Evolutionary conservation across 2,329 filamentous ascomycete genomes (phyloP).

Genomic region (Triangularia setosa): DNA sequence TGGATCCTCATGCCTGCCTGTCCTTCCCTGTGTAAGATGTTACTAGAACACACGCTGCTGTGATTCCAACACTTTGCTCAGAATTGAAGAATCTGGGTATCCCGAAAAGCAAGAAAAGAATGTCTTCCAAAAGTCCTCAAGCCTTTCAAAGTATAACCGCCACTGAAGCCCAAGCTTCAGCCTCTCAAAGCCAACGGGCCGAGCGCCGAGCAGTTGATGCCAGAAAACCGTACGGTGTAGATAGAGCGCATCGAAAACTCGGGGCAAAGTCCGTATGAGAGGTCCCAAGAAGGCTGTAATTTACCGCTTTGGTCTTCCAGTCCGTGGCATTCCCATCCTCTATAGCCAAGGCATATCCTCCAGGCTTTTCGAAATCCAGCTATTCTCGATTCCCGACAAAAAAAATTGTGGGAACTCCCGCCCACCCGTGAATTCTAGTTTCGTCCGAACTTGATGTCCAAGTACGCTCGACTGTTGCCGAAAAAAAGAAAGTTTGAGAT

Average conservation of each 20-base stretch:
- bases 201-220: neutral
- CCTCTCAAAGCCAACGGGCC: neutral
- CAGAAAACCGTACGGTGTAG: neutral
- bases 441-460: neutral
- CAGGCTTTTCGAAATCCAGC: neutral
- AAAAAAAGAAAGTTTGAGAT: neutral
- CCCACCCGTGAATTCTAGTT: neutral
- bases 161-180: neutral
- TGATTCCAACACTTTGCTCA: neutral
- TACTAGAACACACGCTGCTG: neutral
- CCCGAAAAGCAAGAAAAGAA: neutral
- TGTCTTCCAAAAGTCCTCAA: neutral
- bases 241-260: neutral
- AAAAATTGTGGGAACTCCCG: neutral
- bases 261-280: neutral
- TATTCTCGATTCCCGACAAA: neutral
- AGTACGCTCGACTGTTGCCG: neutral
- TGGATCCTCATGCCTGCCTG: conserved; percentile 8
- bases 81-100: neutral
- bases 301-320: neutral
- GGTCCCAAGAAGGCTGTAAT: neutral
- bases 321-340: neutral
- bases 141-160: neutral
- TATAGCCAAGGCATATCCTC: neutral
- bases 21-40: neutral